A percentile compares a stretch with the other conserved stretches of the same genome.
Conservation (phyloP, 1,139 yeast genomes). For the Sugiyamaella pinicola region DNA sequence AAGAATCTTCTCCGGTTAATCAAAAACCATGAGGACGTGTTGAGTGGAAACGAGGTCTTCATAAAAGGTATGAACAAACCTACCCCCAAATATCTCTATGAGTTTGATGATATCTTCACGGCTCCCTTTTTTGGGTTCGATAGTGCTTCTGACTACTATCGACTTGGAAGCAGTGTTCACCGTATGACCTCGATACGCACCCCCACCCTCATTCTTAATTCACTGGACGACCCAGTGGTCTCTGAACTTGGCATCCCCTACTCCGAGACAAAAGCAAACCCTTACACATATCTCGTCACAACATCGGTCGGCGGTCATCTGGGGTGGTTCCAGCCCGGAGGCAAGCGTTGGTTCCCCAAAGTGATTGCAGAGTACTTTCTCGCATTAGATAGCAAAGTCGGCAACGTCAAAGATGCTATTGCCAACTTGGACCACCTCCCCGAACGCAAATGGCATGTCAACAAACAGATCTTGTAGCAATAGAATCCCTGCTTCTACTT, state of each 20-base stretch:
- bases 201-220: constrained; percentile 68
- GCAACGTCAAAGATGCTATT: constrained; percentile 21
- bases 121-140: constrained; percentile 74
- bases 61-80: constrained; percentile 41
- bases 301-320: constrained; percentile 89
- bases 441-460: constrained; percentile 20
- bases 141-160: constrained; percentile 71
- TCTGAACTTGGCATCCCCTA: constrained; percentile 63
- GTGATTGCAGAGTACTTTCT: constrained; percentile 64
- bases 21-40: constrained; percentile 59
- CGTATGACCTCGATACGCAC: constrained; percentile 58
- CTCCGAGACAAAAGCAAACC: constrained; percentile 62
- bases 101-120: constrained; percentile 74
- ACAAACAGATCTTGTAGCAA: constrained; percentile 17
- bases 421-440: constrained; percentile 23
- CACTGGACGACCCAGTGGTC: constrained; percentile 84
- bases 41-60: constrained; percentile 48
- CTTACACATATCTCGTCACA: constrained; percentile 64
- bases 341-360: constrained; percentile 70
- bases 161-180: constrained; percentile 64
- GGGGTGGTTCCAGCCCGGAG: constrained; percentile 65
- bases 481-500: background rate
- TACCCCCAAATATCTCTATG: constrained; percentile 48
- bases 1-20: constrained; percentile 63
- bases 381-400: constrained; percentile 50